Conservation (phyloP, 768 basidiomycete genomes). For the Macrolepiota albuminosa region DNA sequence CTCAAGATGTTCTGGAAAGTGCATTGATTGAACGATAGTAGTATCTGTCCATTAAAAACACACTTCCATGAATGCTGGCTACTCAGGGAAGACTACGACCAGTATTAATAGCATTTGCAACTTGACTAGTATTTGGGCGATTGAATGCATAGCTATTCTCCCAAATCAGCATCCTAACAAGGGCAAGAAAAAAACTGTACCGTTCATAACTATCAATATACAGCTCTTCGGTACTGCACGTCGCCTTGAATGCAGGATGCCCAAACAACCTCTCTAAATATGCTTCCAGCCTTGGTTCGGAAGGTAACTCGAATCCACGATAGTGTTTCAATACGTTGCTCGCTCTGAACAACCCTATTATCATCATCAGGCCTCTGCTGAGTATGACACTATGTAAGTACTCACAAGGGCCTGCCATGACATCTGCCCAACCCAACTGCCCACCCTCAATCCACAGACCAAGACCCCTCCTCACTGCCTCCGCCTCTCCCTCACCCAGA, state of each 20-base stretch:
- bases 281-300: slow-evolving; percentile 13
- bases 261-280: slow-evolving; percentile 37
- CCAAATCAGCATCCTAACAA: no score
- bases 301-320: slow-evolving; percentile 59
- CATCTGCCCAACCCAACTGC: slow-evolving; percentile 39
- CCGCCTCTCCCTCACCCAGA: slow-evolving; percentile 34
- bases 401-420: no score
- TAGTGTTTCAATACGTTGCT: slow-evolving; percentile 61
- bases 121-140: no score
- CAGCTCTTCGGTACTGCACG: slow-evolving; percentile 62
- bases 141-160: not conserved
- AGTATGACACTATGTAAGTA: no score
- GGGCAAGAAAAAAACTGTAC: no score
- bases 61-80: no score
- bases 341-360: slow-evolving; percentile 65
- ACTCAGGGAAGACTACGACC: no score
- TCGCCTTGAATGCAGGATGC: slow-evolving; percentile 61
- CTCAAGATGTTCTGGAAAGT: no score
- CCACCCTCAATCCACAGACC: slow-evolving; percentile 61
- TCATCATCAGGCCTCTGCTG: no score
- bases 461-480: slow-evolving; percentile 32
- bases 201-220: slow-evolving; percentile 45
- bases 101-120: no score
- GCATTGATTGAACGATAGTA: no score
- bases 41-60: no score